Base-by-base conservation (phyloP, 805 yeast genomes). In the Metschnikowia proteae region DNA sequence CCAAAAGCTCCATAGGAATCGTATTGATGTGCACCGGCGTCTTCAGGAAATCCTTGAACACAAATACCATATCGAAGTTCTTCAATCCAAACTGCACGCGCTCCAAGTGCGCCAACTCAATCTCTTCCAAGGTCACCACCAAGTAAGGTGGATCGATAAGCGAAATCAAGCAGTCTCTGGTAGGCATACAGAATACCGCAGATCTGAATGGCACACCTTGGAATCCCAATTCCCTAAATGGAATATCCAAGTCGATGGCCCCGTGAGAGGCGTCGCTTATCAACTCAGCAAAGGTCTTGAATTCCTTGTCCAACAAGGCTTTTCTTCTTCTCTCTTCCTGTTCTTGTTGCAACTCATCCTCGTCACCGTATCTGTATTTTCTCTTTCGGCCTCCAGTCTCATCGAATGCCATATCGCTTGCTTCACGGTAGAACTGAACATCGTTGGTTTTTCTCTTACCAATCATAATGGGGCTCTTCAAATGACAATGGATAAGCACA, bases 331-430 rank as follows among this genome's bases (percentile, higher is more conserved):
- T 84, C 71, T 94, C 99, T 67, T 94, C 98, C 70, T 92, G 97
- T 72, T 94, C 99, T 69, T 92, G 97, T 69, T 94, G 98, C 55
- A 94, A 75, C 71, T 94, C 99, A 67, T 94, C 99, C 67, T 94
- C 99, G 66, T 94, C 99, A 41, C 99, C 99, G 64, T 94, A 94
- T 62, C 94, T 72, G 67, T 84, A 85, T 56, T 79, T 80, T 67
- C 97, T 83, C 71, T 88, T 85, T 53, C 96, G 84, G 52, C 89
- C 91, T 55, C 97, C 96, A 17, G 99, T 94, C 70, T 94, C 99
- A 68, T 94, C 99, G 60, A 90, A 90, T 3, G 96, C 83, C 77
- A 90, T 86, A 64, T 94, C 99, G 29, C 96, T 83, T 9, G 97
- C 98, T 67, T 94, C 99, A 55, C 98, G 79, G 73, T 91, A 94